Percentiles rank a stretch among this genome's conserved stretches.
Evolutionary conservation across 805 yeast genomes (phyloP).

Genomic region (Deakozyma indianensis): DNA sequence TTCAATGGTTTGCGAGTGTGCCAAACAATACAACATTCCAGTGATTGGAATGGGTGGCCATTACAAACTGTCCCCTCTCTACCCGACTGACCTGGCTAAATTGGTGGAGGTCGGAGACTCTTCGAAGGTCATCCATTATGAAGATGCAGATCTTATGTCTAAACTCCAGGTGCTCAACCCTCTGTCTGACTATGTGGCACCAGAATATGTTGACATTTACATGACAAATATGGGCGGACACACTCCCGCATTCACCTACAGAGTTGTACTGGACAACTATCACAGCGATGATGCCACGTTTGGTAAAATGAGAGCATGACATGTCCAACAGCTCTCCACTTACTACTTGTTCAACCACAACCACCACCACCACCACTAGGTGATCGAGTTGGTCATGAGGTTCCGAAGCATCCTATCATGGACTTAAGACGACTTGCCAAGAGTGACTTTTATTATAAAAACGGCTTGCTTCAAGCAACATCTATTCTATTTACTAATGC

Average conservation of each 20-base stretch:
- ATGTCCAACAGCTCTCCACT: too few species aligned
- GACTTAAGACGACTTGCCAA: too few species aligned
- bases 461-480: too few species aligned
- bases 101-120: conserved; percentile 86
- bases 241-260: conserved; percentile 89
- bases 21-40: conserved; percentile 90
- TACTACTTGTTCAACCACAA: too few species aligned
- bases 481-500: too few species aligned
- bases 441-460: too few species aligned
- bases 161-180: conserved; percentile 78
- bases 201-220: conserved; percentile 86
- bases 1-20: conserved; percentile 87
- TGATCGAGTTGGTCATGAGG: too few species aligned
- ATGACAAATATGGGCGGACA: conserved; percentile 94
- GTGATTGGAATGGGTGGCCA: conserved; percentile 91
- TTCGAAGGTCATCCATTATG: conserved; percentile 71
- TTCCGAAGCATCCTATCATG: too few species aligned
- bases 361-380: too few species aligned
- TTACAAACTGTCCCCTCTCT: conserved; percentile 81
- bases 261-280: conserved; percentile 87
- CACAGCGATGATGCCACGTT: conserved; percentile 57
- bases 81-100: conserved; percentile 77
- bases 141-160: conserved; percentile 53
- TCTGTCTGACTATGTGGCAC: conserved; percentile 77
- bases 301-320: not conserved